These are phyloP conservation scores for Pseudopyricularia cyperi DNA, from an alignment of 2,329 filamentous ascomycete genomes.

Conservation along the genomic window DNA sequence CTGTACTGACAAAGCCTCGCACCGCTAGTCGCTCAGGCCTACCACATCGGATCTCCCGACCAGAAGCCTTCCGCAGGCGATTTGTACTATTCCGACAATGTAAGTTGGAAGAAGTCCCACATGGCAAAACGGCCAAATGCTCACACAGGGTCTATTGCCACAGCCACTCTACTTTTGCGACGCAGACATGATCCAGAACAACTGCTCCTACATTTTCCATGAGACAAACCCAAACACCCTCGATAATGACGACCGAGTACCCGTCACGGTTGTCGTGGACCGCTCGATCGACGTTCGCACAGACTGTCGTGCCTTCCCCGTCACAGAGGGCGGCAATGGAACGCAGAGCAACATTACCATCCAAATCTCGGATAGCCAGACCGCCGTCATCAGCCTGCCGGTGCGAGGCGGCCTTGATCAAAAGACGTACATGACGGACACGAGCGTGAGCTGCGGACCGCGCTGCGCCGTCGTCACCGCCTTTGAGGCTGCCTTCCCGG, in stretches of 20 bases:
- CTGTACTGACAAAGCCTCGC: too few relatives aligned
- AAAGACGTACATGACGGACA: slow-evolving; percentile 23
- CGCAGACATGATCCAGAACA: not conserved
- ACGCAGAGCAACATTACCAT: slow-evolving; percentile 15
- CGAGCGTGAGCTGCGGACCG: slow-evolving; percentile 9
- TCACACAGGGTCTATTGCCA: not conserved
- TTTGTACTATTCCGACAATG: slow-evolving; percentile 16
- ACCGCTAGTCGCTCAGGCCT: slow-evolving; percentile 17
- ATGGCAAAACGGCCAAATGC: not conserved
- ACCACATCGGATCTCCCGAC: slow-evolving; percentile 6
- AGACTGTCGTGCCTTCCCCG: slow-evolving; percentile 16
- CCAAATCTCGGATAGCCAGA: slow-evolving; percentile 7
- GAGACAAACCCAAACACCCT: slow-evolving; percentile 12
- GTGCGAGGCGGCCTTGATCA: slow-evolving; percentile 17
- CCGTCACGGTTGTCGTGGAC: slow-evolving; percentile 14
- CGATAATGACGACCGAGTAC: slow-evolving; percentile 1
- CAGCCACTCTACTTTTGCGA: not conserved
- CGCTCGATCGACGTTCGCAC: slow-evolving; percentile 17
- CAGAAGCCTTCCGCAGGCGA: slow-evolving; percentile 15
- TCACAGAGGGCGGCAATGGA: slow-evolving; percentile 19
- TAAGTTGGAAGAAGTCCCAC: not conserved
- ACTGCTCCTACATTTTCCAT: slow-evolving; percentile 23
- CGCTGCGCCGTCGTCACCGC: slow-evolving; percentile 18
- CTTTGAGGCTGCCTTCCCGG: slow-evolving; percentile 21
- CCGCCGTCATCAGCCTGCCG: slow-evolving; percentile 11